Evolutionary conservation across 1,139 yeast species (phyloP).

Genomic region (Protomyces gravidus): DNA sequence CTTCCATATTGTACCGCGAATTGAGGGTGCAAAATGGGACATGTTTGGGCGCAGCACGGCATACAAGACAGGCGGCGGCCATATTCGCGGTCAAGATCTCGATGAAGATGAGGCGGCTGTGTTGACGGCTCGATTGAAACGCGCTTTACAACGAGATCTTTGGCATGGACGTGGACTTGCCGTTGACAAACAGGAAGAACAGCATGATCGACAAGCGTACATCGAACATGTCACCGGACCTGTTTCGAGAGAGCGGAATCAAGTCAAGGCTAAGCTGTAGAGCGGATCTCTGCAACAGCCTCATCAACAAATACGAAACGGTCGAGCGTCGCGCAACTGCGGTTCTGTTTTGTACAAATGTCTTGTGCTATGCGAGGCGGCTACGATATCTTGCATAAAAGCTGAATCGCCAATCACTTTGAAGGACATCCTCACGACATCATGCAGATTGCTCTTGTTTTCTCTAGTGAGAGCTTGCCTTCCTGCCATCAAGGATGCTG

Average conservation of each 20-base stretch:
- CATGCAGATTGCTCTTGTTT: not conserved
- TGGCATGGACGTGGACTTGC: constrained; percentile 5
- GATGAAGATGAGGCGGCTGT: constrained; percentile 23
- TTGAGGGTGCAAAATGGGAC: constrained; percentile 43
- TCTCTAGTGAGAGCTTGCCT: not conserved
- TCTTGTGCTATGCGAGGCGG: no score
- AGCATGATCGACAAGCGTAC: not conserved
- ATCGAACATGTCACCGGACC: not conserved
- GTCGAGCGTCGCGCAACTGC: no score
- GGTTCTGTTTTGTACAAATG: no score
- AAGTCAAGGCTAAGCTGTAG: not conserved
- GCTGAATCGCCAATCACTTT: no score
- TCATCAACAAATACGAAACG: not conserved
- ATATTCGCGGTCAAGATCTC: constrained; percentile 5
- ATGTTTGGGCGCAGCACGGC: constrained; percentile 17
- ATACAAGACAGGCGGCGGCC: not conserved
- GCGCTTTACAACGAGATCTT: constrained; percentile 11
- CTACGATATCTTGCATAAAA: no score
- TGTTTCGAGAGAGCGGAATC: no score
- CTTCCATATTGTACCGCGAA: constrained; percentile 90
- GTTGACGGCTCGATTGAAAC: constrained; percentile 7
- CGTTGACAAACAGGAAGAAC: not conserved
- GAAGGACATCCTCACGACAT: not conserved
- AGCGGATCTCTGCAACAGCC: not conserved
- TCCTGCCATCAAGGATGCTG: not conserved